Conservation (phyloP, 2,329 filamentous ascomycete species). For the Colletotrichum magnum region DNA sequence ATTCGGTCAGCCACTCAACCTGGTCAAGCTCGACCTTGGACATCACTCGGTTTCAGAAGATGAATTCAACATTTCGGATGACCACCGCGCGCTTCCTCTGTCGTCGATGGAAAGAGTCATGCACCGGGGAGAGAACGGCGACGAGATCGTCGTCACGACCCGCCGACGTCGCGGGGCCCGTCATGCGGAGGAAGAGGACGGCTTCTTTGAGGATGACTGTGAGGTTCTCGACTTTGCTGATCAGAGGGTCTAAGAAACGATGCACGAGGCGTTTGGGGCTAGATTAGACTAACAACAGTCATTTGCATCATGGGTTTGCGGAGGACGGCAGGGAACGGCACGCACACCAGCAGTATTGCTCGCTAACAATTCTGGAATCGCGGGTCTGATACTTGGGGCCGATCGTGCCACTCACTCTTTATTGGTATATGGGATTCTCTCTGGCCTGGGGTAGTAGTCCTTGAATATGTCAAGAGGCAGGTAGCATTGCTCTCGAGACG, state of each 20-base stretch:
- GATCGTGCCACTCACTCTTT: conserved; percentile 38
- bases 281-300: conserved; percentile 30
- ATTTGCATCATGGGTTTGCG: conserved; percentile 30
- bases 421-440: conserved; percentile 32
- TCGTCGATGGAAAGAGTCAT: conserved; percentile 76
- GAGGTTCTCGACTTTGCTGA: conserved; percentile 91
- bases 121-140: conserved; percentile 72
- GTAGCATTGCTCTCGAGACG: conserved; percentile 20
- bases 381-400: conserved; percentile 25
- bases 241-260: conserved; percentile 68
- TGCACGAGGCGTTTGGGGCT: conserved; percentile 38
- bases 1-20: conserved; percentile 70
- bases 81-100: conserved; percentile 71
- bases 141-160: conserved; percentile 88
- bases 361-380: conserved; percentile 23
- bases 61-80: conserved; percentile 65
- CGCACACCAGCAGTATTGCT: conserved; percentile 7
- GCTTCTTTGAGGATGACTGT: conserved; percentile 94
- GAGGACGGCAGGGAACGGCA: not conserved
- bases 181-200: conserved; percentile 72
- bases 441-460: conserved; percentile 37
- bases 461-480: conserved; percentile 23
- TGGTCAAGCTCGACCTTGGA: conserved; percentile 68
- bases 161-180: conserved; percentile 74
- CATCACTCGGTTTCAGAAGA: conserved; percentile 63